Evolutionary conservation across 1,284 basidiomycete genomes (phyloP).

Genomic region (Tylopilus sp.): DNA sequence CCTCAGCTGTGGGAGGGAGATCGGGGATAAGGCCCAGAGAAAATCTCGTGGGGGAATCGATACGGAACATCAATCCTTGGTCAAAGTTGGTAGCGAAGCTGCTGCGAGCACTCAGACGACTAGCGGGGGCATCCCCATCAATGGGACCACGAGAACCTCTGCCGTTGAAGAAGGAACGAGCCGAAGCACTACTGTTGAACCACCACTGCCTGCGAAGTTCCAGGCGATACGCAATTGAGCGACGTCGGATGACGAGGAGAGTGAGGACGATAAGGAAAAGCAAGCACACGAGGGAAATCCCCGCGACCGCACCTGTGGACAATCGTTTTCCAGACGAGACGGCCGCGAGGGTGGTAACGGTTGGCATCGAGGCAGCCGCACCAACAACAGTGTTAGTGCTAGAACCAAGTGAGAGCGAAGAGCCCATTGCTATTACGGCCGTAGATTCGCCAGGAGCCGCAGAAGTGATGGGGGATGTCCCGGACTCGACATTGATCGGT

Average conservation of each 20-base stretch:
- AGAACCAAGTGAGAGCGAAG: slow-evolving; percentile 1
- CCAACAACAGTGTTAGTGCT: neutral
- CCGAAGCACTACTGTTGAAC: slow-evolving; percentile 5
- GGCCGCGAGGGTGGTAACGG: slow-evolving; percentile 1
- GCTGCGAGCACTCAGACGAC: slow-evolving; percentile 35
- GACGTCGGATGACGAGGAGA: slow-evolving; percentile 35
- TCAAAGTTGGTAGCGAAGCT: slow-evolving; percentile 48
- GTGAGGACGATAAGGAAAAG: slow-evolving; percentile 23
- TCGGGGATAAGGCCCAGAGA: slow-evolving; percentile 15
- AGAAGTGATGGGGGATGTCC: neutral
- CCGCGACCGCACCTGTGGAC: slow-evolving; percentile 30
- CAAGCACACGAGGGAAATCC: slow-evolving; percentile 27
- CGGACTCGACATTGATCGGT: neutral
- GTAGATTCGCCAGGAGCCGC: neutral
- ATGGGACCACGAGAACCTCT: slow-evolving; percentile 3
- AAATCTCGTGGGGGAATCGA: slow-evolving; percentile 11
- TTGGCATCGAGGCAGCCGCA: slow-evolving; percentile 1
- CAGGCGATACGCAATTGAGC: slow-evolving; percentile 30
- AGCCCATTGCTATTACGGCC: too few species aligned
- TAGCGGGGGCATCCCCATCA: neutral
- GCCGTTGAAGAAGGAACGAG: slow-evolving; percentile 3
- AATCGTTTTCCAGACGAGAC: slow-evolving; percentile 15
- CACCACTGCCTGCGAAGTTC: slow-evolving; percentile 32
- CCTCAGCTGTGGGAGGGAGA: slow-evolving; percentile 49
- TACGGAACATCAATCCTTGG: slow-evolving; percentile 25